phyloP scores from a whole-genome alignment of 306 rosid genomes.

The Vicia faba region DNA sequence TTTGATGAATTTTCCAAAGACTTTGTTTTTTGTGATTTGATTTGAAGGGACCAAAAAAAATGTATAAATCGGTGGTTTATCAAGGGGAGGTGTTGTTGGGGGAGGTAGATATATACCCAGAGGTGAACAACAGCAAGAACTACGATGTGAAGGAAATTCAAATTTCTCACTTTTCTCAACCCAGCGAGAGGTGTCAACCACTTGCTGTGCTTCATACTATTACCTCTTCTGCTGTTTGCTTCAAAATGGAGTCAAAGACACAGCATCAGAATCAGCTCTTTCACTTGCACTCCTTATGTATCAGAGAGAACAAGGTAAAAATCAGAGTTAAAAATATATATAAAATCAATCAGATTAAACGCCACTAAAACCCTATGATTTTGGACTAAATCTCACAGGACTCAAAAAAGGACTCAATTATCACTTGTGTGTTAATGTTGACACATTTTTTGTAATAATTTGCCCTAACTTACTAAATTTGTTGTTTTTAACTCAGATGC shows the following conservation, averaged over 20 bases:
- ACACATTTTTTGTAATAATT: conserved; percentile 34
- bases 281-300: conserved; percentile 96
- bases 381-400: conserved; percentile 52
- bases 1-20: conserved; percentile 51
- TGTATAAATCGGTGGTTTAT: conserved; percentile 86
- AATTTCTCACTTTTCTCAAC: conserved; percentile 80
- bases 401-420: conserved; percentile 35
- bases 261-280: conserved; percentile 70
- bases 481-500: conserved; percentile 41
- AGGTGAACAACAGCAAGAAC: conserved; percentile 59
- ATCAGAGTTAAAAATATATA: background rate
- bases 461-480: conserved; percentile 38
- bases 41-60: conserved; percentile 43
- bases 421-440: conserved; percentile 40
- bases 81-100: conserved; percentile 88
- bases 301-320: conserved; percentile 90
- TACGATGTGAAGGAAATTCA: conserved; percentile 85
- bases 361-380: conserved; percentile 42
- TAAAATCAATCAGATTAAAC: background rate
- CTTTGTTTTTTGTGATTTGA: conserved; percentile 40
- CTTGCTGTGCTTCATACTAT: conserved; percentile 97
- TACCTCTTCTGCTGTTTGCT: conserved; percentile 80
- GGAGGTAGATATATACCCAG: conserved; percentile 83
- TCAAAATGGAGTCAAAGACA: conserved; percentile 99
- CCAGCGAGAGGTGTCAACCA: conserved; percentile 99